Evolutionary conservation across 2,329 filamentous ascomycete genomes (phyloP), one percentile per base, ranked within the genome.

Genomic region (Verticillium tricorpus): DNA sequence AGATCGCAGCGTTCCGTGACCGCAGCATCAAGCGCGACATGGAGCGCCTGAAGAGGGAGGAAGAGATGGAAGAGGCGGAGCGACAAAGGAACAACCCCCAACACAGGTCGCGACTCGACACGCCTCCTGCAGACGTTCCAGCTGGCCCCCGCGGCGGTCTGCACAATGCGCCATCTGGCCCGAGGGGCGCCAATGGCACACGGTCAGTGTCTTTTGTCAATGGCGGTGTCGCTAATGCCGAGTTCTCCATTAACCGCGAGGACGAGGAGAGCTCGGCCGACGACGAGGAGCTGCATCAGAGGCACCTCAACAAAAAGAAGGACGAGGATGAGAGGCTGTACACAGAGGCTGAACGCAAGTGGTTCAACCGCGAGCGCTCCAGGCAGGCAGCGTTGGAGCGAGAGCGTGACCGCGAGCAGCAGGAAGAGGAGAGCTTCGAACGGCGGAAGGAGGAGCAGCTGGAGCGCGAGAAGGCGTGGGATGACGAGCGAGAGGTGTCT

Each of bases 1-100:
- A 99, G 73, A 99, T 99, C 69, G 89, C 92, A 0, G 91, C 93
- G 0, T 99, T 99, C 80, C 85, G 95, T 66, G 95, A 99, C 67
- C 85, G 94, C 22, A 97, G 94, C 68, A 97, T 88, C 63, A 87
- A 90, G 64, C 85, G 94, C 45, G 95, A 99, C 71, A 79, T 96
- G 71, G 95, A 99, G 74, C 90, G 95, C 3, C 78, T 97, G 39
- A 88, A 89, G 70, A 84, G 89, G 55, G 95, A 99, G 74, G 95
- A 99, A 73, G 94, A 98, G 72, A 87, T 97, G 68, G 95, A 98
- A 72, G 90, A 91, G 61, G 83, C 89, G 73, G 93, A 98, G 74
- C 60, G 54, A 14, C 85, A 93, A 54, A 86, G 87, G 67, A 85
- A 92, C 17, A 92, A 89, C 69, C 81, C 83, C 12, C 74, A 80